Base-by-base conservation (phyloP, 768 basidiomycete species). In the Gymnopilus dilepis region DNA sequence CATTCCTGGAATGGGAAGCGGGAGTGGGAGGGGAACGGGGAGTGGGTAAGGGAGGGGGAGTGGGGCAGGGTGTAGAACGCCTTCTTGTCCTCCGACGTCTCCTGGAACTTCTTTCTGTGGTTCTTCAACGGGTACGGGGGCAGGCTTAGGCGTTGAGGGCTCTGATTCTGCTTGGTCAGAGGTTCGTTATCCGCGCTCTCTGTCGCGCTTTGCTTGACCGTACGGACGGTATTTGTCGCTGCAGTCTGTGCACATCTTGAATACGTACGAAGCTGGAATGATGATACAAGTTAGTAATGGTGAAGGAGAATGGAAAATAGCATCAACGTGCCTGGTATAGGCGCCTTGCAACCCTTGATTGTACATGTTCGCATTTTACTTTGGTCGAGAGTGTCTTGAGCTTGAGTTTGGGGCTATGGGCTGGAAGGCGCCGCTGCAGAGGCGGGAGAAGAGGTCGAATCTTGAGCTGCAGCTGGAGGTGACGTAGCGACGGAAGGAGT, bases 181-280 rank as follows among this genome's bases (percentile, higher is more conserved):
- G n/a, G n/a, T n/a, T n/a, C n/a, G n/a, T n/a, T n/a, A n/a, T n/a
- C n/a, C n/a, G n/a, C 80, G 83, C 82, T 81, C 82, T 64, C 85
- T 86, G 2, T 77, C 76, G 17, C 85, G 81, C 68, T 85, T 86
- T 1, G 83, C 85, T 51, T 72, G 82, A 0, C 84, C 84, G 58
- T 86, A 86, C 33, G 67, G 74, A 51, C 82, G 78, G 69, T 85
- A 85, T 8, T 82, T 75, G 31, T 74, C 70, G 22, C 85, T 76
- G 66, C 85, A 86, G 0, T 77, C 68, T 3, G 74, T 69, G 59
- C 81, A 83, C 82, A 82, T 82, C 62, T 77, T 80, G 70, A 69
- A 80, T 30, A 70, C 68, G 59, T 77, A 78, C 0, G 57, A 67
- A 11, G 54, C 77, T 76, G 42, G n/a, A n/a, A n/a, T n/a, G n/a